Base-by-base conservation (phyloP, 2,329 filamentous ascomycete genomes). In the Nectriaceae sp. region DNA sequence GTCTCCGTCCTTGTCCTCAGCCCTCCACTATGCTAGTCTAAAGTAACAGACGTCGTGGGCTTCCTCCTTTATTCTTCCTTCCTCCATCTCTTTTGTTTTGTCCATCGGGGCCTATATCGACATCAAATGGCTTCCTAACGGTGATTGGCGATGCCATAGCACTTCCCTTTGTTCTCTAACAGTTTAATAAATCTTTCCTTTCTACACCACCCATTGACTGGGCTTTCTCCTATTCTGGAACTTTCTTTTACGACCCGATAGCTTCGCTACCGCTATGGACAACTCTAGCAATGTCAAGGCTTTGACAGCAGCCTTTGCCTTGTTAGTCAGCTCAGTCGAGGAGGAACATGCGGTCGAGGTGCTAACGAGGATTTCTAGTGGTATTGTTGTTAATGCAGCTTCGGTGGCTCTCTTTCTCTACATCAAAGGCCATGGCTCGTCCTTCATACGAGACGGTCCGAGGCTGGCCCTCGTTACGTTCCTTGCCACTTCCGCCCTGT, bases 401-500 rank as follows among this genome's bases (percentile, higher is more conserved):
- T 71, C 74, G 42, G 70, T 70, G 38, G 71, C 74, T 42, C 66
- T 75, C 55, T 68, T 77, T 64, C 69, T 78, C 57, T 67, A 73
- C 52, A 70, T 73, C 52, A 76, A 69, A 61, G 73, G 74, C 56
- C 70, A 78, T 70, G 70, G 74, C 62, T 72, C 71, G 50, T 66
- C 74, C 35, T 65, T 80, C 50, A 72, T 79, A 62, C 74, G 76
- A 66, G 78, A 83, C 69, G 77, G 78, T 70, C 74, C 76, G 79
- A 83, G 80, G 80, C 80, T 84, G 79, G 79, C 75, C 79, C 80
- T 84, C 78, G 68, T 76, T 61, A 65, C 70, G 55, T 83, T 82
- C 63, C 72, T 83, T 60, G 52, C 73, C 21, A 70, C 74, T 48
- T 71, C 77, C 22, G 72, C 74, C 55, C 68, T 80, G 41, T 84